A percentile compares a stretch with the other conserved stretches of the same genome.
phyloP scores from a whole-genome alignment of 345 rosid species.

The Eucalyptus sp. region DNA sequence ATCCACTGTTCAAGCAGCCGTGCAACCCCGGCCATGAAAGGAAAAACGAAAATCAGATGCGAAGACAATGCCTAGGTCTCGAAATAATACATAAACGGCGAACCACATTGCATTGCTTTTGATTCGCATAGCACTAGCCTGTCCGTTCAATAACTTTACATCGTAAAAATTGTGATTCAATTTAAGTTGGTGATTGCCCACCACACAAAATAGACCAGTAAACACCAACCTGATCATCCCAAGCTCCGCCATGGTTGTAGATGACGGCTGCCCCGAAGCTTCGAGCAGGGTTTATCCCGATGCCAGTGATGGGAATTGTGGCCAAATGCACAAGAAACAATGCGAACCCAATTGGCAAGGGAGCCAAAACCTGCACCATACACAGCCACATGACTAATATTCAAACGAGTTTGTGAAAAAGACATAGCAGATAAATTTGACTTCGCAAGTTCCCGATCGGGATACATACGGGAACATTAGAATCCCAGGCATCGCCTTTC shows the following conservation, averaged over 20 bases:
- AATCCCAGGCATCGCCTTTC: too few species aligned
- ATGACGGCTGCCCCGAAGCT: not conserved
- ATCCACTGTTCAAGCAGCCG: not conserved
- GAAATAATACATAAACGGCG: not conserved
- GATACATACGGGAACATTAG: too few species aligned
- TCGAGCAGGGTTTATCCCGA: constrained; percentile 4
- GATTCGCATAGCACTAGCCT: not conserved
- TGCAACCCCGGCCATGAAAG: not conserved
- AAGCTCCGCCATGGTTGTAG: not conserved
- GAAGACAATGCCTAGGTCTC: not conserved
- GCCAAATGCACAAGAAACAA: not conserved
- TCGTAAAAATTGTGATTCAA: too few species aligned
- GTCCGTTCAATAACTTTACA: not conserved
- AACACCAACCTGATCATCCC: not conserved
- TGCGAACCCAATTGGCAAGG: not conserved
- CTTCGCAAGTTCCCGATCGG: not conserved
- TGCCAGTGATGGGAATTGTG: not conserved
- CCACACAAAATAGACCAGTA: too few species aligned
- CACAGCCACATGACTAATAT: not conserved
- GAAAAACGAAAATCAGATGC: not conserved
- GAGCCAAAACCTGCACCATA: not conserved
- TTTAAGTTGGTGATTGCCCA: not conserved
- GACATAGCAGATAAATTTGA: not conserved
- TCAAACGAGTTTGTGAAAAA: not conserved
- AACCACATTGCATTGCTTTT: not conserved